Percentiles rank a stretch among this genome's conserved stretches.
phyloP scores from a whole-genome alignment of 2,329 filamentous ascomycete genomes.

The Pseudogymnoascus pannorum region DNA sequence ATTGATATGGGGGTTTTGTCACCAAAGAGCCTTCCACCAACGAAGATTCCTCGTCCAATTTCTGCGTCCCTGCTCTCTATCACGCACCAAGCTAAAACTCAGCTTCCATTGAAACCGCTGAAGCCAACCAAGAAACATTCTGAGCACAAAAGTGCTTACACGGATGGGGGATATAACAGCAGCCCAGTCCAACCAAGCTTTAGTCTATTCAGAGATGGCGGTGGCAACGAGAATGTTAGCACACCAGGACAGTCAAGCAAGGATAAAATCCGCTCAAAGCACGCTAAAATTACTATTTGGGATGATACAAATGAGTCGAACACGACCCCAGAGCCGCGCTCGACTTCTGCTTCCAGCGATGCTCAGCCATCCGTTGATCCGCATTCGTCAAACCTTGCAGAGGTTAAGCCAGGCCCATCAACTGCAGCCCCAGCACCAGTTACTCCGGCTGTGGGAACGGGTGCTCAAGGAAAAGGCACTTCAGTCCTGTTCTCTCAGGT shows the following conservation, averaged over 20 bases:
- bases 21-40: neutral
- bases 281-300: neutral
- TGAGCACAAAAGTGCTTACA: neutral
- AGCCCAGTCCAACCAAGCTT: neutral
- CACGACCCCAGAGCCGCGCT: neutral
- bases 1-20: neutral
- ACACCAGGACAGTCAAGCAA: neutral
- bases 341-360: neutral
- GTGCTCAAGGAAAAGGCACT: conserved; percentile 14
- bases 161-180: neutral
- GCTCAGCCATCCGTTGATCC: neutral
- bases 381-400: neutral
- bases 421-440: neutral
- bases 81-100: neutral
- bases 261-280: neutral
- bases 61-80: neutral
- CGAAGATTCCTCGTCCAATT: neutral
- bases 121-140: neutral
- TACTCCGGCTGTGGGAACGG: neutral
- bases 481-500: conserved; percentile 42
- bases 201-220: neutral
- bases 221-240: neutral
- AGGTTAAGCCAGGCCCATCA: neutral
- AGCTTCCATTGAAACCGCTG: neutral
- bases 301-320: neutral